Evolutionary conservation across 1,284 basidiomycete species (phyloP).

Genomic region (Pholiota adiposa): DNA sequence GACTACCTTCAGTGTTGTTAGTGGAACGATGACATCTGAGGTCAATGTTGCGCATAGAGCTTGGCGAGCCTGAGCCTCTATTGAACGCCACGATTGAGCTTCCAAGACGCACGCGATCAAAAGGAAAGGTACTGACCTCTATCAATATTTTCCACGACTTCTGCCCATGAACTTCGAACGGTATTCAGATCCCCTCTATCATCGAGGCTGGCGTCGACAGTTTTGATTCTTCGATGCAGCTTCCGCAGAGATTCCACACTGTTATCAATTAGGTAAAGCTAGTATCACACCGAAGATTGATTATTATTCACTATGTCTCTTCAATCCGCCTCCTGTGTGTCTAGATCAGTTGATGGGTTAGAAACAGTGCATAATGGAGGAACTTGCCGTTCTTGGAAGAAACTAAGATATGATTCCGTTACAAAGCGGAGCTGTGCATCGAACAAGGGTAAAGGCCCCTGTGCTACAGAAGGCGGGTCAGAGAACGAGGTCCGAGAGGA

Average conservation of each 20-base stretch:
- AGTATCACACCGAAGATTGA: constrained; percentile 4
- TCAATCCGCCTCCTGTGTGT: constrained; percentile 75
- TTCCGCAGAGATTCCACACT: constrained; percentile 75
- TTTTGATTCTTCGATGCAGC: constrained; percentile 71
- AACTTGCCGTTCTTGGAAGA: constrained; percentile 84
- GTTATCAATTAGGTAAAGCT: constrained; percentile 14
- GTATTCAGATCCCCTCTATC: constrained; percentile 65
- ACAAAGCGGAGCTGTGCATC: constrained; percentile 72
- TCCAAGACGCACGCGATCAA: constrained; percentile 2
- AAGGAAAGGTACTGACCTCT: constrained; percentile 52
- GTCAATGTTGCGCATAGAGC: constrained; percentile 75
- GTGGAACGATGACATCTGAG: constrained; percentile 72
- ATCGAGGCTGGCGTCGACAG: constrained; percentile 68
- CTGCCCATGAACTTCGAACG: constrained; percentile 75
- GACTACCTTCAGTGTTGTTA: constrained; percentile 69
- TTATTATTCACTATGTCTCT: constrained; percentile 74
- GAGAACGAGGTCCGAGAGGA: constrained; percentile 47
- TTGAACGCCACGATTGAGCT: constrained; percentile 3
- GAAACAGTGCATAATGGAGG: constrained; percentile 9
- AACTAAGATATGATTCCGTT: constrained; percentile 76
- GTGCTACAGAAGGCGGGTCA: constrained; percentile 38
- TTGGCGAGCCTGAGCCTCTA: constrained; percentile 82
- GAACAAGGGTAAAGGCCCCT: constrained; percentile 71
- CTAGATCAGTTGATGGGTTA: constrained; percentile 12
- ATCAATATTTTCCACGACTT: constrained; percentile 84